Percentiles rank a stretch among this genome's conserved stretches.
Conservation (phyloP, 495 filamentous ascomycete species). For the Cercophora newfieldiana region DNA sequence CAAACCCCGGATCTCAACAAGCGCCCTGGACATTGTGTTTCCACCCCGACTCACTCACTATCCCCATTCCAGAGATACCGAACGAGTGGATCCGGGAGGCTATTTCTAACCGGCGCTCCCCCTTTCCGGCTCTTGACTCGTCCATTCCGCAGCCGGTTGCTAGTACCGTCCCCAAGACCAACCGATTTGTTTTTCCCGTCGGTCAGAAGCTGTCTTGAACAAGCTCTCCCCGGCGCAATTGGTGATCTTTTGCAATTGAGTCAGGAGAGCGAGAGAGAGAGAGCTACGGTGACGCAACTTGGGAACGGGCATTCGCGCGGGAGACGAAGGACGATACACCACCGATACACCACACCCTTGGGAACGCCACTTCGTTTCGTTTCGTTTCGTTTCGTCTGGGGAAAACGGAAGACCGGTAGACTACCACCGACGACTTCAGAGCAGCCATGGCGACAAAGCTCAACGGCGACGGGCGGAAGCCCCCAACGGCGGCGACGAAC, state of each 20-base stretch:
- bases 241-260: background rate
- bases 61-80: background rate
- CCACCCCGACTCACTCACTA: background rate
- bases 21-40: background rate
- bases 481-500: slow-evolving; percentile 85
- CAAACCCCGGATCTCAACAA: background rate
- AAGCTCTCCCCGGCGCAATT: background rate
- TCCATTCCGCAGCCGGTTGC: background rate
- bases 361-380: background rate
- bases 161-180: background rate
- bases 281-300: background rate
- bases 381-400: too few species aligned
- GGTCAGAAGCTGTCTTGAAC: background rate
- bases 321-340: too few species aligned
- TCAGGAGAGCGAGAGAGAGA: background rate
- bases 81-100: background rate
- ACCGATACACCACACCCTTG: background rate
- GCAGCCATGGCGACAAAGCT: slow-evolving; percentile 43
- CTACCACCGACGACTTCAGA: slow-evolving; percentile 13
- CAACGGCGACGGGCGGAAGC: slow-evolving; percentile 71
- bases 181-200: background rate
- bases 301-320: background rate
- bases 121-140: slow-evolving; percentile 14
- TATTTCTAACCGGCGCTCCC: slow-evolving; percentile 1
- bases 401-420: background rate